Evolutionary conservation across 495 filamentous ascomycete genomes (phyloP), one percentile per base, ranked within the genome.

Genomic region (Cenococcum geophilum): DNA sequence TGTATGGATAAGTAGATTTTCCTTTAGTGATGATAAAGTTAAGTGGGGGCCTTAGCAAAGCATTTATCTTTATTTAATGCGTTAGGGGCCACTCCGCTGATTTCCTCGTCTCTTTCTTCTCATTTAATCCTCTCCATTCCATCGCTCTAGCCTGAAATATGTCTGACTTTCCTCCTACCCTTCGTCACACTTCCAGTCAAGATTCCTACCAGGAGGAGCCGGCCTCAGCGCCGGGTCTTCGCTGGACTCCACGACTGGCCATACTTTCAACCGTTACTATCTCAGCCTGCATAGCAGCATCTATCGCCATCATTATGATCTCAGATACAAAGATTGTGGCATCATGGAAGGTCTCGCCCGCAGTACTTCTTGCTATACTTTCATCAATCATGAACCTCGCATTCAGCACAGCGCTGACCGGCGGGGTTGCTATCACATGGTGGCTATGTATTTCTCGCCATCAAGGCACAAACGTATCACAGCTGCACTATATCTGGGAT

Each of bases 381-480:
- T 21, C 48, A 12, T 51, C 48, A 14, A 51, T 51, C 14, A 20
- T 51, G 11, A 51, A 11, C 48, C n/a, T 51, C 22, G 12, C 48
- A 11, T 59, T 66, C 11, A 55, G 56, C 1, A 42, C 43, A 0
- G 50, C 62, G 9, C 43, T 66, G 48, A 35, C 55, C 0, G 32
- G 36, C 18, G 63, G 63, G 1, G 27, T 66, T 36, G 59, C 63
- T n/a, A 43, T 66, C 12, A 55, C 45, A 6, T 66, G 63, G 63
- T 66, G 63, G 63, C 61, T 55, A 20, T 62, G 54, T 32, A 55
- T 66, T 12, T 32, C 47, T 10, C 42, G 62, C 23, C n/a, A n/a
- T n/a, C n/a, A n/a, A n/a, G 63, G 63, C 16, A 66, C 63, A 8
- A 66, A 58, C 0, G 49, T 66, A 18, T 58, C 57, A 34, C 51